Percentiles rank a stretch among this genome's conserved stretches.
Evolutionary conservation across 768 basidiomycete genomes (phyloP).

Genomic region (Mycena pura): DNA sequence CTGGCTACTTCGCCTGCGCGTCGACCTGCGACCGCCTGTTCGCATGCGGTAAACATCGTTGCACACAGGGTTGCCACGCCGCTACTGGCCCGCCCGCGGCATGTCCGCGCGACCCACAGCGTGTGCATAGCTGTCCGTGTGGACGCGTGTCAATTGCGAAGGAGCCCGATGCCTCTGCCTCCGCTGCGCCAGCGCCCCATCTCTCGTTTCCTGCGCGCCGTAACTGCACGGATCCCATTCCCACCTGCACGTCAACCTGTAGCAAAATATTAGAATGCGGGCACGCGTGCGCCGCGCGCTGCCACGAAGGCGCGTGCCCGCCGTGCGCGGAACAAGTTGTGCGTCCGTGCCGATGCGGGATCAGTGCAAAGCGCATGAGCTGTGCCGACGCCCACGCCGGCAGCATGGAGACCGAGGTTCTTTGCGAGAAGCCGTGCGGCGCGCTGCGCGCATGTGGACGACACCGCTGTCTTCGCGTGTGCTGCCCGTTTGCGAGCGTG

Average conservation of each 20-base stretch:
- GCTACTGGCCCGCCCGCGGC: constrained; percentile 59
- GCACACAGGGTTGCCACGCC: constrained; percentile 79
- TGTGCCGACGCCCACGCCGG: constrained; percentile 58
- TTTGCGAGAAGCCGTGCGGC: constrained; percentile 82
- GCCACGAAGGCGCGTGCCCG: constrained; percentile 83
- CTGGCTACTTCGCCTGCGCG: constrained; percentile 51
- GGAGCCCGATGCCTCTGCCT: constrained; percentile 38
- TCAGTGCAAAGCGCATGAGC: constrained; percentile 58
- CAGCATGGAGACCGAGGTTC: constrained; percentile 53
- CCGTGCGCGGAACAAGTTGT: constrained; percentile 76
- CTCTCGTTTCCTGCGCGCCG: constrained; percentile 52
- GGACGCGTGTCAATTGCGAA: constrained; percentile 62
- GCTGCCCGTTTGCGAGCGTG: constrained; percentile 86
- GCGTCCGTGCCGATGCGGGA: constrained; percentile 88
- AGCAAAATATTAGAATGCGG: constrained; percentile 71
- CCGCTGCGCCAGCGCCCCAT: too few species aligned
- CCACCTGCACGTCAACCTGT: constrained; percentile 78
- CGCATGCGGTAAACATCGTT: constrained; percentile 75
- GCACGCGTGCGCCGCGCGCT: constrained; percentile 72
- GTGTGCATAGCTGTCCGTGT: constrained; percentile 82
- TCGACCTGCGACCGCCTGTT: constrained; percentile 21
- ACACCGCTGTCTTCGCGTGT: constrained; percentile 84
- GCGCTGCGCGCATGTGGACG: constrained; percentile 84
- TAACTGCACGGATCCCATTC: constrained; percentile 77
- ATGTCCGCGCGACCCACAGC: constrained; percentile 78